A percentile compares a stretch with the other conserved stretches of the same genome.
Conservation (phyloP, 768 basidiomycete genomes). For the Cyclocybe aegerita region DNA sequence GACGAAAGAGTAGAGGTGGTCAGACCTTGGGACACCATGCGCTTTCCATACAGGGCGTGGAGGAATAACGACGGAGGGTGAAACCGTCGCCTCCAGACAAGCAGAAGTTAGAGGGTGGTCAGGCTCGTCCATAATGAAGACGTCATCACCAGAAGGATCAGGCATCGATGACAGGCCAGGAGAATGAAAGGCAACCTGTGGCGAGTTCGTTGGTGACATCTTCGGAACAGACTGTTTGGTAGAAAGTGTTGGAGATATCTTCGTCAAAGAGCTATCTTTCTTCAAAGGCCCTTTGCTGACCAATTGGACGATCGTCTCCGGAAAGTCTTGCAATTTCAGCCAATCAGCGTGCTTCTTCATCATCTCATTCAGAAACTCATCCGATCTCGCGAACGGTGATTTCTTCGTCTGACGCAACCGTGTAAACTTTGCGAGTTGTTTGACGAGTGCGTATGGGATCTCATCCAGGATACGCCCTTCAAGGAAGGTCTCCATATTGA, state of each 20-base stretch:
- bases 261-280: slow-evolving; percentile 12
- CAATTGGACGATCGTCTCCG: slow-evolving; percentile 46
- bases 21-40: slow-evolving; percentile 50
- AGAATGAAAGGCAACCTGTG: too few relatives aligned
- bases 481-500: slow-evolving; percentile 85
- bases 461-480: slow-evolving; percentile 81
- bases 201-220: too few relatives aligned
- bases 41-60: slow-evolving; percentile 47
- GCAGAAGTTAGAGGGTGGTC: slow-evolving; percentile 30
- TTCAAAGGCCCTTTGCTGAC: slow-evolving; percentile 10
- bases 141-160: slow-evolving; percentile 53
- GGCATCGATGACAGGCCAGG: too few relatives aligned
- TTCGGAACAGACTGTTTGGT: slow-evolving; percentile 4
- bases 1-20: slow-evolving; percentile 9
- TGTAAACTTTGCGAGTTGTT: slow-evolving; percentile 62
- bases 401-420: slow-evolving; percentile 60
- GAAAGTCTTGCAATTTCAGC: slow-evolving; percentile 70
- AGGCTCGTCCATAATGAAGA: slow-evolving; percentile 83
- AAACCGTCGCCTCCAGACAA: slow-evolving; percentile 34
- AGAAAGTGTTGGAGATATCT: slow-evolving; percentile 18
- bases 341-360: slow-evolving; percentile 68
- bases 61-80: background rate
- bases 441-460: slow-evolving; percentile 61
- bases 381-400: slow-evolving; percentile 63
- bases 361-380: slow-evolving; percentile 48